Conservation (phyloP, 1,284 basidiomycete species). For the Ceratobasidium sp. region DNA sequence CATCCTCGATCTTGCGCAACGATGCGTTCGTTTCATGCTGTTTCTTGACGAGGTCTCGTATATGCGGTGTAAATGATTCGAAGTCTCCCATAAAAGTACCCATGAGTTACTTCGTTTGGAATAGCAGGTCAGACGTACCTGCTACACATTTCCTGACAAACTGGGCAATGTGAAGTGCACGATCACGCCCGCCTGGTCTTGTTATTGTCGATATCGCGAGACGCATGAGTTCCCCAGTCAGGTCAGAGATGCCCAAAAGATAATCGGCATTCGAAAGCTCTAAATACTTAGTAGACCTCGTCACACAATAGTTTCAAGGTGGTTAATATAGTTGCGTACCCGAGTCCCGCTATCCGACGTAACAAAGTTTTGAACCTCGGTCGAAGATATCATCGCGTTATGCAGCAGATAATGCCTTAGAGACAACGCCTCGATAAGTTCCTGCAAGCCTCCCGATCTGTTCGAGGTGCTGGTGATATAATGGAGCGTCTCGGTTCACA, state of each 20-base stretch:
- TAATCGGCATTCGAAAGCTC: conserved; percentile 83
- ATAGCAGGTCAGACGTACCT: conserved; percentile 59
- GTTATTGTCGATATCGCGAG: conserved; percentile 83
- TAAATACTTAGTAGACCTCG: conserved; percentile 65
- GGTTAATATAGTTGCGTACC: conserved; percentile 57
- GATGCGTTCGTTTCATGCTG: conserved; percentile 86
- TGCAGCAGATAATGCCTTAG: conserved; percentile 89
- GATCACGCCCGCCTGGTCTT: conserved; percentile 73
- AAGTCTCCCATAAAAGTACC: conserved; percentile 64
- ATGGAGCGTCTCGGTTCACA: neutral
- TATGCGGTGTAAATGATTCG: conserved; percentile 73
- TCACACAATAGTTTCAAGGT: neutral
- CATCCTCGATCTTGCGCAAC: conserved; percentile 93
- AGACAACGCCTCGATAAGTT: conserved; percentile 93
- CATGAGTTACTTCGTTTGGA: neutral
- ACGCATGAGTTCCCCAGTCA: conserved; percentile 98
- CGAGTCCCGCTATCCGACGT: conserved; percentile 66
- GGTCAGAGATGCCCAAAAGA: conserved; percentile 89
- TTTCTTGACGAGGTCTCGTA: conserved; percentile 85
- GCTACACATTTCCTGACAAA: conserved; percentile 85
- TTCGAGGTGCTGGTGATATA: neutral
- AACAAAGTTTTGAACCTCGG: conserved; percentile 73
- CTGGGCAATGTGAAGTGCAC: conserved; percentile 75
- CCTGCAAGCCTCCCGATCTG: conserved; percentile 70
- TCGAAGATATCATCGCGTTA: conserved; percentile 73